Percentiles rank a stretch among this genome's conserved stretches.
Evolutionary conservation across 2,329 filamentous ascomycete genomes (phyloP).

Genomic region (Diaporthe sp.): DNA sequence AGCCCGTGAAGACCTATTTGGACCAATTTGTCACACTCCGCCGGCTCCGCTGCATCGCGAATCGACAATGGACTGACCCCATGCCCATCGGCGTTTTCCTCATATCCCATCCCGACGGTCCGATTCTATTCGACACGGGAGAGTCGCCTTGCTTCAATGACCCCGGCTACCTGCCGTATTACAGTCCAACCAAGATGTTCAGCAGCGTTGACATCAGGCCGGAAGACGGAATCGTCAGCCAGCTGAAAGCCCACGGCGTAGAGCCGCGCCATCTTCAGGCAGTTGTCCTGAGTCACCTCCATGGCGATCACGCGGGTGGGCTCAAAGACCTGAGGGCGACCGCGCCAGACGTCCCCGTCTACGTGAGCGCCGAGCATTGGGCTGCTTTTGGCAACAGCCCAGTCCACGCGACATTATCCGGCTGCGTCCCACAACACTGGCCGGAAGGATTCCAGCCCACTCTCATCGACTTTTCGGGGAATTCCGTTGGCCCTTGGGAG

Average conservation of each 20-base stretch:
- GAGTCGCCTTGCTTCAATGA: constrained; percentile 44
- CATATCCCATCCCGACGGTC: constrained; percentile 44
- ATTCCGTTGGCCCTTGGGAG: not conserved
- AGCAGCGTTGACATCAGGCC: constrained; percentile 39
- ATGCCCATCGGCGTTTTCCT: constrained; percentile 46
- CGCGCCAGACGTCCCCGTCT: constrained; percentile 48
- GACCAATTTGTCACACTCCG: constrained; percentile 41
- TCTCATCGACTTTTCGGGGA: constrained; percentile 46
- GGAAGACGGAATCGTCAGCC: constrained; percentile 44
- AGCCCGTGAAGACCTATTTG: not conserved
- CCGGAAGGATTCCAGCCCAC: constrained; percentile 49
- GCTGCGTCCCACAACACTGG: constrained; percentile 50
- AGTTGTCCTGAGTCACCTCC: constrained; percentile 49
- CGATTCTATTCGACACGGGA: constrained; percentile 46
- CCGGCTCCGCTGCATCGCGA: constrained; percentile 44
- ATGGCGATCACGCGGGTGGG: constrained; percentile 49
- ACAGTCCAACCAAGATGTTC: constrained; percentile 39
- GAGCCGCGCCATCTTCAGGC: constrained; percentile 46
- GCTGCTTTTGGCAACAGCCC: constrained; percentile 48
- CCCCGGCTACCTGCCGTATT: constrained; percentile 45
- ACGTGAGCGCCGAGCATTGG: constrained; percentile 50
- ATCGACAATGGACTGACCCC: constrained; percentile 42
- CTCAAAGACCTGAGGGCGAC: constrained; percentile 47
- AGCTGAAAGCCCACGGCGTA: constrained; percentile 42
- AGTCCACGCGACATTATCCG: constrained; percentile 48